phyloP scores from a whole-genome alignment of 1,284 basidiomycete species.

The Cryptococcus wingfieldii region DNA sequence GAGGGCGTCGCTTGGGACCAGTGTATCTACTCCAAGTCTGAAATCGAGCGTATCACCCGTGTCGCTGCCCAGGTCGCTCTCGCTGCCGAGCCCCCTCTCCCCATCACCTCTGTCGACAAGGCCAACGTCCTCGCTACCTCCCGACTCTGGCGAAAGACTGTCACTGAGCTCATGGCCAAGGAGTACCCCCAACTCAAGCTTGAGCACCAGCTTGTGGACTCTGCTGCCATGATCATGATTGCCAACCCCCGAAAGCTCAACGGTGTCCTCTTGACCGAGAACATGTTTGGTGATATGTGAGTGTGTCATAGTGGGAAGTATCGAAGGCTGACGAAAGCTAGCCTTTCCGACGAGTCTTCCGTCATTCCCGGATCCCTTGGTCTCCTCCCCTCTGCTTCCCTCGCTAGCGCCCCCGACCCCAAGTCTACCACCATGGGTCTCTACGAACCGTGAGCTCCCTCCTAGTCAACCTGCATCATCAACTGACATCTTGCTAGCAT shows the following conservation, averaged over 20 bases:
- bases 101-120: slow-evolving; percentile 94
- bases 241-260: slow-evolving; percentile 90
- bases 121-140: slow-evolving; percentile 97
- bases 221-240: slow-evolving; percentile 94
- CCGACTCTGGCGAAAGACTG: slow-evolving; percentile 88
- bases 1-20: slow-evolving; percentile 77
- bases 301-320: slow-evolving; percentile 34
- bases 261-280: slow-evolving; percentile 90
- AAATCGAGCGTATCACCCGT: slow-evolving; percentile 91
- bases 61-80: slow-evolving; percentile 92
- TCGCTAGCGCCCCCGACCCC: slow-evolving; percentile 75
- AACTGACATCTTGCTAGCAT: slow-evolving; percentile 14
- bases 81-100: slow-evolving; percentile 74
- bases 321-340: slow-evolving; percentile 43
- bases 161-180: slow-evolving; percentile 70
- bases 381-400: slow-evolving; percentile 87
- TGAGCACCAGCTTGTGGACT: slow-evolving; percentile 91
- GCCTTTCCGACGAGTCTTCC: slow-evolving; percentile 91
- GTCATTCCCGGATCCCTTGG: slow-evolving; percentile 98
- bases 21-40: slow-evolving; percentile 85
- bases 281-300: slow-evolving; percentile 94
- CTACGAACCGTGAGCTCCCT: slow-evolving; percentile 71
- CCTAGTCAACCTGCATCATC: not conserved
- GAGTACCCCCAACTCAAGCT: slow-evolving; percentile 83
- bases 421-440: slow-evolving; percentile 70